Evolutionary conservation across 176 grass and related monocot species (phyloP), one percentile per base, ranked within the genome.

Genomic region (Aechmea fasciata): DNA sequence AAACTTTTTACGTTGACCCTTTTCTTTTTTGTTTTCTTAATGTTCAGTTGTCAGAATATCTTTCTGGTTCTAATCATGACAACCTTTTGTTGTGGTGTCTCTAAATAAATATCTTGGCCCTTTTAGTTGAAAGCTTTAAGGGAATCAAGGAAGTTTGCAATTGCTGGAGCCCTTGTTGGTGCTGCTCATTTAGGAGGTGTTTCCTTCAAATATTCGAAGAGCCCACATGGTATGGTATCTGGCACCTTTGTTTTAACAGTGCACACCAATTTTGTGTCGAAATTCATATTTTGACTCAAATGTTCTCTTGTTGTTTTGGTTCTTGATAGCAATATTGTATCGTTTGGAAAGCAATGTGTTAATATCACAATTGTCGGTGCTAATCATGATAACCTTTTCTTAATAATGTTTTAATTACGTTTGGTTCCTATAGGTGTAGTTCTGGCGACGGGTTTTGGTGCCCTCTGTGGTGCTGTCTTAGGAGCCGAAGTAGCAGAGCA

Each of bases 401-500:
- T 51, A 12, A 57, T 50, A 26, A 70, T 8, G 13, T 23, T 67
- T 10, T 55, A 11, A 49, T 71, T 24, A 11, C 3, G 5, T 65
- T 68, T 49, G 19, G 59, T 52, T 1, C 53, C 13, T 73, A 26
- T 55, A 99, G 94, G 94, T 77, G 75, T 93, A 25, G 14, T 99
- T 51, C 53, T 99, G 71, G 89, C 90, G 13, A 88, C 89, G 3
- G 87, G 84, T 22, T 93, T 99, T 80, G 89, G 87, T n/a, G 89
- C 89, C 47, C 62, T 99, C 52, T 88, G 84, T 10, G 89, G 89
- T 41, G 86, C 82, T 6, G 75, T 99, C 10, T 68, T 93, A 26
- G 94, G 90, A 57, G 69, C 84, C 11, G 94, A 99, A 87, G 87
- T 93, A 65, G 89, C 90, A n/a, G 94, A 99, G 57, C 94, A 99